These are phyloP conservation scores for Handroanthus guayacan DNA, from an alignment of 257 asterid genomes.

Conservation along the genomic window DNA sequence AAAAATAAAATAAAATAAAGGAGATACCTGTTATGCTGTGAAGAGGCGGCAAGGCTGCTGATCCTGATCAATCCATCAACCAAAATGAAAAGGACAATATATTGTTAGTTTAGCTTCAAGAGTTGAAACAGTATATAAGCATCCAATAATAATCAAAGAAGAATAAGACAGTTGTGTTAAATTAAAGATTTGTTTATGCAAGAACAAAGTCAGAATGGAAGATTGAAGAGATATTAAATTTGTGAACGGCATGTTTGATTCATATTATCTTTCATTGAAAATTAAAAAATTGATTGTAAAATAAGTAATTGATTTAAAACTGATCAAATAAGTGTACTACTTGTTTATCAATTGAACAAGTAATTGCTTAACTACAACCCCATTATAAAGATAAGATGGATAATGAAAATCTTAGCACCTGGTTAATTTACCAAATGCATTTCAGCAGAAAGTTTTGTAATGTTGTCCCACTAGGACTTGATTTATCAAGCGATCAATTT, in stretches of 20 bases:
- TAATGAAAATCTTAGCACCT: not conserved
- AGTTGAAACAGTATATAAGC: not conserved
- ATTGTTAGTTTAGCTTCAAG: not conserved
- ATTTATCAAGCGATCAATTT: not conserved
- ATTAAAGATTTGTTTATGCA: not conserved
- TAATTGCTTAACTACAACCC: not conserved
- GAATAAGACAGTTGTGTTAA: not conserved
- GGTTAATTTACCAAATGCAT: not conserved
- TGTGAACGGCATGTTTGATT: not conserved
- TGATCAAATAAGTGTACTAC: not conserved
- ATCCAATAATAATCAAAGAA: not conserved
- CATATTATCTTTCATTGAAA: not conserved
- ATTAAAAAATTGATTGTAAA: not conserved
- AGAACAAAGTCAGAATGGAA: not conserved
- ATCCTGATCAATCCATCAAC: constrained; percentile 52
- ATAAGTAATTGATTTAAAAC: not conserved
- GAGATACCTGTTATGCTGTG: constrained; percentile 57
- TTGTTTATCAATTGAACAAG: constrained; percentile 9
- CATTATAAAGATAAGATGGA: not conserved
- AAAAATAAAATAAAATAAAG: not conserved
- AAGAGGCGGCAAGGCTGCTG: constrained; percentile 72
- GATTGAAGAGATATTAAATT: not conserved
- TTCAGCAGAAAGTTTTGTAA: not conserved
- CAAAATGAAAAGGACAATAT: not conserved
- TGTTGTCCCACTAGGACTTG: not conserved